Evolutionary conservation across 306 rosid genomes (phyloP).

Genomic region (Canavalia gladiata): DNA sequence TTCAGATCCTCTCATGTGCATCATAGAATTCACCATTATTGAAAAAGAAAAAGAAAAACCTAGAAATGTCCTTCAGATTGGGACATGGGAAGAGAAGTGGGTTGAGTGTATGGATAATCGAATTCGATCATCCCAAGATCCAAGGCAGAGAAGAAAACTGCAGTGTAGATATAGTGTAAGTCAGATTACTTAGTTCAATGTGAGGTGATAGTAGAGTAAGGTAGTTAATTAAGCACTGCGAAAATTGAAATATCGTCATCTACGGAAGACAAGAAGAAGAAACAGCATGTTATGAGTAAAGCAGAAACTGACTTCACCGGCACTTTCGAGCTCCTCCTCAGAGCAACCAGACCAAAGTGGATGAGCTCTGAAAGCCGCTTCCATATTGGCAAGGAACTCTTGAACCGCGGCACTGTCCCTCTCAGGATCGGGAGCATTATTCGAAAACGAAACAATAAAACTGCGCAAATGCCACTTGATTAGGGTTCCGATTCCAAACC

Average conservation of each 20-base stretch:
- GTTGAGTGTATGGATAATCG: slow-evolving; percentile 4
- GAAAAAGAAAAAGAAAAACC: slow-evolving; percentile 1
- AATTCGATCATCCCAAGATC: slow-evolving; percentile 44
- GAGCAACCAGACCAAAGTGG: slow-evolving; percentile 97
- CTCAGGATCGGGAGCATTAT: slow-evolving; percentile 90
- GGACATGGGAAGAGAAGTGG: not conserved
- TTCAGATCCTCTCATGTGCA: not conserved
- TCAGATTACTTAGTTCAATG: slow-evolving; percentile 16
- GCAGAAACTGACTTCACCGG: slow-evolving; percentile 87
- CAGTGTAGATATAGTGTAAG: slow-evolving; percentile 7
- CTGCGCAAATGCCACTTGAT: slow-evolving; percentile 58
- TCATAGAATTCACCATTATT: slow-evolving; percentile 10
- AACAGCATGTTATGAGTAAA: not conserved
- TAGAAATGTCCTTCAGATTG: slow-evolving; percentile 3
- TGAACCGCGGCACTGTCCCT: slow-evolving; percentile 84
- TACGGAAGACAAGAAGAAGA: not conserved
- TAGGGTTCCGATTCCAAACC: slow-evolving; percentile 44
- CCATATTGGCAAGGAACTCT: slow-evolving; percentile 85
- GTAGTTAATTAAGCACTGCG: not conserved
- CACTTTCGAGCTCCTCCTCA: slow-evolving; percentile 94
- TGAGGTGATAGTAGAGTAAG: slow-evolving; percentile 24
- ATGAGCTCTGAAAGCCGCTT: slow-evolving; percentile 94
- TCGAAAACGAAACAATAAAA: slow-evolving; percentile 88
- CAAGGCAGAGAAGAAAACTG: slow-evolving; percentile 17
- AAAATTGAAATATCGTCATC: not conserved